Base-by-base conservation (phyloP, 2,329 filamentous ascomycete genomes). In the Sporothrix pallida region DNA sequence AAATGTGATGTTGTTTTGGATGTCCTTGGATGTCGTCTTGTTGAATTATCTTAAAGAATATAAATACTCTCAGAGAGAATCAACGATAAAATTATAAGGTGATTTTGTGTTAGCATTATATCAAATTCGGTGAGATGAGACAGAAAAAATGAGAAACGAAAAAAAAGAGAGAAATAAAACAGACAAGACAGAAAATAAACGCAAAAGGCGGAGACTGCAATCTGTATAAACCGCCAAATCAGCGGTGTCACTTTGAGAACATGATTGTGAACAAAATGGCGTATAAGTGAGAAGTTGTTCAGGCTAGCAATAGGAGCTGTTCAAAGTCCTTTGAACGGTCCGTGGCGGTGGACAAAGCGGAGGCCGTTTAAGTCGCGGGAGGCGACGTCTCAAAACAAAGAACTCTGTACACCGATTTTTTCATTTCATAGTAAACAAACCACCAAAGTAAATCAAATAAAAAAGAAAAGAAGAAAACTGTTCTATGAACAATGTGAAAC, bases 201-300 rank as follows among this genome's bases (percentile, higher is more conserved):
- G 3, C 10, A 63, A 63, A 63, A 20, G 58, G 31, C 31, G 31
- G 31, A 44, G 17, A 63, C n/a, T 37, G 17, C 4, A 8, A 20
- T 23, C n/a, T 37, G 23, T 23, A 46, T 46, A 37, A 46, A 15
- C 20, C n/a, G 42, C 12, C 12, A 46, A 20, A 6, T 65, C n/a
- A 37, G 31, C 31, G 31, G 31, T 37, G 31, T 37, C 31, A 37
- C 31, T 37, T 37, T 37, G 31, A 6, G 31, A 37, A 37, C 31
- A 37, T 37, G 31, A 37, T 37, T 37, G 42, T 65, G 42, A 48
- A 65, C 62, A 65, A 23, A 1, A 65, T 15, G 44, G 42, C 10
- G 37, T 65, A 46, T 20, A 63, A 44, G 37, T 44, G 62, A 65
- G 23, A 65, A 37, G 42, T 48, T 48, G 62, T 67, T 48, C 62